A percentile compares a stretch with the other conserved stretches of the same genome.
These are phyloP conservation scores for Cercospora sp. DNA, from an alignment of 2,329 filamentous ascomycete species.

Conservation along the genomic window DNA sequence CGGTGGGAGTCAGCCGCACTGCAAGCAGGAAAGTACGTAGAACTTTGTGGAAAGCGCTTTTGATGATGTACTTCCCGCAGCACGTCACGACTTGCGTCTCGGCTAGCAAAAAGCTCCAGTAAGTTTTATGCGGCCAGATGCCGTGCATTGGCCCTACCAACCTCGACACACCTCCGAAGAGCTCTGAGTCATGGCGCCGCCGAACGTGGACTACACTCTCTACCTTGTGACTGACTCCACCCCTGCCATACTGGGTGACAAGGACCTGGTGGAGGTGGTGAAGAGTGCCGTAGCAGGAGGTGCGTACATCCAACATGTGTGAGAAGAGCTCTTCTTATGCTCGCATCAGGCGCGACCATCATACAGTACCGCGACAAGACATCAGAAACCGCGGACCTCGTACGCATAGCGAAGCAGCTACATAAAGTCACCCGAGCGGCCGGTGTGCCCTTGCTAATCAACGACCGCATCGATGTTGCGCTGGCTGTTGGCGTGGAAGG, in stretches of 20 bases:
- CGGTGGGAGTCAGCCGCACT: background rate
- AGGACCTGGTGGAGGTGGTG: conserved; percentile 71
- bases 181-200: conserved; percentile 24
- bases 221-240: conserved; percentile 95
- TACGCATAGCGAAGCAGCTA: conserved; percentile 68
- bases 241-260: conserved; percentile 72
- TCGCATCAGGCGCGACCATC: conserved; percentile 65
- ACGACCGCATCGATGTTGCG: conserved; percentile 88
- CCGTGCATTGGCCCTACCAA: background rate
- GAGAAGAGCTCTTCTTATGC: conserved; percentile 15
- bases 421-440: conserved; percentile 68
- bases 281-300: conserved; percentile 74
- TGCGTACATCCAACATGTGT: conserved; percentile 28
- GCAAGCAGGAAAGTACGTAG: background rate
- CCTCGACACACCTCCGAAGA: background rate
- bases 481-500: conserved; percentile 84
- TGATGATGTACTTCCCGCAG: background rate
- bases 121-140: background rate
- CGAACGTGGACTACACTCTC: conserved; percentile 69
- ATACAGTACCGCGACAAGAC: conserved; percentile 92
- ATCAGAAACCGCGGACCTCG: conserved; percentile 69
- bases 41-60: background rate
- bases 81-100: background rate
- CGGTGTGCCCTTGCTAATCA: conserved; percentile 80
- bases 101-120: background rate